A percentile compares a stretch with the other conserved stretches of the same genome.
phyloP scores from a whole-genome alignment of 805 yeast species.

The Yueomyces sp. region DNA sequence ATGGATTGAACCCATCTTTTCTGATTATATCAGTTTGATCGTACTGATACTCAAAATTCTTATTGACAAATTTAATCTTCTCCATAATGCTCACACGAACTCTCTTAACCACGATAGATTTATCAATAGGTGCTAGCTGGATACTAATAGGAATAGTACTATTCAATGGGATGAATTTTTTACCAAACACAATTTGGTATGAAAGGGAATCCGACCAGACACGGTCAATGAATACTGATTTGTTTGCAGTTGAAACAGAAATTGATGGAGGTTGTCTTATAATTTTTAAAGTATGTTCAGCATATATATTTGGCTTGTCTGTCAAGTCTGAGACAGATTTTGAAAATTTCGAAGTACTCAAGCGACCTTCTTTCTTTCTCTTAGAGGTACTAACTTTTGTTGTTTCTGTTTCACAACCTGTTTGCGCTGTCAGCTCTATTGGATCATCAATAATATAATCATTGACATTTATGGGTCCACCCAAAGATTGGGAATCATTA shows the following conservation, averaged over 20 bases:
- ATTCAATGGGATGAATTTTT: slow-evolving; percentile 54
- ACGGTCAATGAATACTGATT: slow-evolving; percentile 65
- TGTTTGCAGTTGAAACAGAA: slow-evolving; percentile 35
- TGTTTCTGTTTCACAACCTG: neutral
- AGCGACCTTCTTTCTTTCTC: neutral
- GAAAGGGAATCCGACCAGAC: slow-evolving; percentile 63
- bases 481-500: neutral
- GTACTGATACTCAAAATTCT: slow-evolving; percentile 38
- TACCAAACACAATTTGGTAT: slow-evolving; percentile 60
- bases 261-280: slow-evolving; percentile 31
- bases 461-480: neutral
- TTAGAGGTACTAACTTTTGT: neutral
- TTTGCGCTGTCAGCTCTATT: neutral
- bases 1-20: slow-evolving; percentile 24
- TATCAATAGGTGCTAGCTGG: slow-evolving; percentile 53
- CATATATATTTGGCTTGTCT: slow-evolving; percentile 8
- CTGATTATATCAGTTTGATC: slow-evolving; percentile 35
- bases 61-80: slow-evolving; percentile 50
- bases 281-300: slow-evolving; percentile 23
- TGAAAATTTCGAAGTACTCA: neutral
- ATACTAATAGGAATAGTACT: slow-evolving; percentile 46
- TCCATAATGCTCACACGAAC: slow-evolving; percentile 57
- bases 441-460: neutral
- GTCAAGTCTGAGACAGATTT: neutral
- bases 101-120: slow-evolving; percentile 49